A percentile compares a stretch with the other conserved stretches of the same genome.
Evolutionary conservation across 805 yeast genomes (phyloP).

Genomic region (Metschnikowia peoriensis): DNA sequence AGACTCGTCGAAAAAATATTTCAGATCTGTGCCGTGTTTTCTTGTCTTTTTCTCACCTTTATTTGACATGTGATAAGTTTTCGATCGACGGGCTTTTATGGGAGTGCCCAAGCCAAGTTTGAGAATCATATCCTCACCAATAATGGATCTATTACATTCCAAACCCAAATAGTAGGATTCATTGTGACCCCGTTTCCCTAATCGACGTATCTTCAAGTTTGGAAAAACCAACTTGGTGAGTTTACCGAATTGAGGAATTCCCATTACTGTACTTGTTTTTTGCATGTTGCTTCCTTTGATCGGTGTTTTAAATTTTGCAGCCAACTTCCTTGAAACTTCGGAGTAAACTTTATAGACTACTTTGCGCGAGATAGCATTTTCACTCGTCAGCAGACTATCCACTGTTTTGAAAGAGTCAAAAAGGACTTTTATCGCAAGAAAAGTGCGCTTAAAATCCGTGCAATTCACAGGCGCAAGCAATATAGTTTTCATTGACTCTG

Average conservation of each 20-base stretch:
- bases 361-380: slow-evolving; percentile 4
- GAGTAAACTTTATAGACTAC: slow-evolving; percentile 42
- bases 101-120: background rate
- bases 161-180: slow-evolving; percentile 43
- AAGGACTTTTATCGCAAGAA: slow-evolving; percentile 40
- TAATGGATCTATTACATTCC: slow-evolving; percentile 37
- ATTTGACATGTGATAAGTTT: no score
- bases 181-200: slow-evolving; percentile 43
- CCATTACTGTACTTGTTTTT: slow-evolving; percentile 19
- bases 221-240: slow-evolving; percentile 42
- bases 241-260: slow-evolving; percentile 42
- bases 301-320: slow-evolving; percentile 25
- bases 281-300: background rate
- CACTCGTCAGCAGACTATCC: background rate
- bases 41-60: no score
- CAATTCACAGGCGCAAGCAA: slow-evolving; percentile 32
- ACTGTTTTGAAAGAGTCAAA: background rate
- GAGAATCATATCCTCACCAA: slow-evolving; percentile 28
- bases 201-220: slow-evolving; percentile 33
- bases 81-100: background rate
- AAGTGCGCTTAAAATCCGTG: slow-evolving; percentile 41
- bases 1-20: background rate
- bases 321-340: slow-evolving; percentile 39
- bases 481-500: background rate
- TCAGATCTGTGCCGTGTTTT: no score